Conservation (phyloP, 2,329 filamentous ascomycete species). For the Aspergillus pseudonomiae region DNA sequence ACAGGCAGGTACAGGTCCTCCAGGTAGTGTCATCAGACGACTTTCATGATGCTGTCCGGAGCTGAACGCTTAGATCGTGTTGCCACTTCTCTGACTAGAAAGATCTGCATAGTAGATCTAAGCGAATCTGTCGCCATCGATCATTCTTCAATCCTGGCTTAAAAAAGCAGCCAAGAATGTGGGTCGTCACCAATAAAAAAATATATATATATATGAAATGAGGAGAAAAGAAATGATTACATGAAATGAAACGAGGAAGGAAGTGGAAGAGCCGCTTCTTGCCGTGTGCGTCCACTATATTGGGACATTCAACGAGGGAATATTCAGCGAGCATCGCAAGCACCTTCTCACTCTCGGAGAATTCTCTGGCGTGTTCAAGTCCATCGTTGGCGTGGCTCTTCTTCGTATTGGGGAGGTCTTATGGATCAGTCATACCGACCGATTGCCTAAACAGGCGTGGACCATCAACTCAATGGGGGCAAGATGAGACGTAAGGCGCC, state of each 20-base stretch:
- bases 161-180: not conserved
- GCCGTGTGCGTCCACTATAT: no score
- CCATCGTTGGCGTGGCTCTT: not conserved
- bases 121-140: not conserved
- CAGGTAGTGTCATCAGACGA: not conserved
- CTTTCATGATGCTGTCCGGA: not conserved
- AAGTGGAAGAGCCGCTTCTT: not conserved
- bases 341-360: not conserved
- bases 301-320: not conserved
- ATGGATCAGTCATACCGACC: slow-evolving; percentile 7
- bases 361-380: not conserved
- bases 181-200: no score
- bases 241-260: not conserved
- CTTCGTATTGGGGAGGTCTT: slow-evolving; percentile 4
- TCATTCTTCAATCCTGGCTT: not conserved
- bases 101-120: not conserved
- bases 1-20: not conserved
- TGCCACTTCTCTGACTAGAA: not conserved
- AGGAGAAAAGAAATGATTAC: no score
- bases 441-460: not conserved
- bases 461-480: slow-evolving; percentile 1
- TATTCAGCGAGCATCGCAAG: not conserved
- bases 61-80: not conserved
- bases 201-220: no score
- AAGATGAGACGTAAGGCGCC: slow-evolving; percentile 2